phyloP scores from a whole-genome alignment of 116 monocot species.

The Zostera marina region DNA sequence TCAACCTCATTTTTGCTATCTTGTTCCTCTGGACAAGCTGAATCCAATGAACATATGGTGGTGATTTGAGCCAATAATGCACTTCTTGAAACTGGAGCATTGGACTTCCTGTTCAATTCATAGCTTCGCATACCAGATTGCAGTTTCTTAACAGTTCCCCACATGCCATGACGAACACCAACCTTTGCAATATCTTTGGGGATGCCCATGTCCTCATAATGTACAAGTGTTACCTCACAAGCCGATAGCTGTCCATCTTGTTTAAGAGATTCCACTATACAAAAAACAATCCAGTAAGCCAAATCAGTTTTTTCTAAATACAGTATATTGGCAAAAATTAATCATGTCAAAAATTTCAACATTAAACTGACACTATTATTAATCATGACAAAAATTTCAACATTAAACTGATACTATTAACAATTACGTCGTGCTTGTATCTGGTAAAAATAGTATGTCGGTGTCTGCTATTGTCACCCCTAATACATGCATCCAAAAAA shows the following conservation, averaged over 20 bases:
- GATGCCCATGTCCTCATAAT: slow-evolving; percentile 98
- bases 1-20: background rate
- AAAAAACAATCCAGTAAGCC: background rate
- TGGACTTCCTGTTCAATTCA: slow-evolving; percentile 34
- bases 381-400: too few relatives aligned
- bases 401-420: too few relatives aligned
- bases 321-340: too few relatives aligned
- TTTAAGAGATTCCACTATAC: slow-evolving; percentile 65
- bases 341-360: too few relatives aligned
- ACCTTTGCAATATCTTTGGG: slow-evolving; percentile 88
- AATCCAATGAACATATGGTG: background rate
- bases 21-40: slow-evolving; percentile 7
- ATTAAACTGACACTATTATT: too few relatives aligned
- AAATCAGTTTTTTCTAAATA: background rate
- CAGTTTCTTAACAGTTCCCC: slow-evolving; percentile 86
- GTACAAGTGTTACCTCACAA: slow-evolving; percentile 76
- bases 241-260: slow-evolving; percentile 64
- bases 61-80: slow-evolving; percentile 45
- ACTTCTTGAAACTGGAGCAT: slow-evolving; percentile 35
- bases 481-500: too few relatives aligned
- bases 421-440: too few relatives aligned
- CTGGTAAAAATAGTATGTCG: too few relatives aligned
- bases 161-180: slow-evolving; percentile 89
- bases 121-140: slow-evolving; percentile 83
- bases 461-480: too few relatives aligned